Conservation (phyloP, 768 basidiomycete species). For the Glaciozyma martinii region DNA sequence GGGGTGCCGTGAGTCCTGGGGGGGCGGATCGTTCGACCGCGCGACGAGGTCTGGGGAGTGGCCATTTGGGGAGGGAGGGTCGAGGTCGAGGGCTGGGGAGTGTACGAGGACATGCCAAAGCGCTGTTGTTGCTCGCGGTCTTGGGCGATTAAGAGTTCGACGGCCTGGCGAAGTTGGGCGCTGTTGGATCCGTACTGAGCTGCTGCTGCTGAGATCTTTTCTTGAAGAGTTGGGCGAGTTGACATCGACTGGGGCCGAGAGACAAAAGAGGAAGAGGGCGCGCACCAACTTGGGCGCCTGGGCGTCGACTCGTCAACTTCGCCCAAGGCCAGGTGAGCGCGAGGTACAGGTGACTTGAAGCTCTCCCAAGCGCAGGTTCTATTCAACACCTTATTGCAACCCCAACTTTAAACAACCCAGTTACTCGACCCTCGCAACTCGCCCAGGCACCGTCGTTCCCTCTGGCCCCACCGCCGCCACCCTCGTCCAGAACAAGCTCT, state of each 20-base stretch:
- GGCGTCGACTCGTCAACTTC: no score
- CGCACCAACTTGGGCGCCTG: no score
- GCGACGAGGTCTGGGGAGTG: slow-evolving; percentile 7
- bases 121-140: no score
- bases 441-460: neutral
- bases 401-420: no score
- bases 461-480: slow-evolving; percentile 22
- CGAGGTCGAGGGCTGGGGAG: neutral
- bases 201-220: no score
- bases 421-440: no score
- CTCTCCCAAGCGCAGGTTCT: no score
- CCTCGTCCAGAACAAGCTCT: slow-evolving; percentile 28
- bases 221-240: no score
- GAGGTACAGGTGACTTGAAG: no score
- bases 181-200: neutral
- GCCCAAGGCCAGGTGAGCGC: no score
- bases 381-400: neutral
- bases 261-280: neutral
- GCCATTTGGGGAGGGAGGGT: neutral
- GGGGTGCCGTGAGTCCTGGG: slow-evolving; percentile 5
- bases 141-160: no score
- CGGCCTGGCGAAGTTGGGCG: neutral
- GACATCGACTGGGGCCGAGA: neutral
- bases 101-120: neutral
- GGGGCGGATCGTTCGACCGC: slow-evolving; percentile 23